Evolutionary conservation across 2,329 filamentous ascomycete genomes (phyloP), one percentile per base, ranked within the genome.

Genomic region (Diaporthe humulicola): DNA sequence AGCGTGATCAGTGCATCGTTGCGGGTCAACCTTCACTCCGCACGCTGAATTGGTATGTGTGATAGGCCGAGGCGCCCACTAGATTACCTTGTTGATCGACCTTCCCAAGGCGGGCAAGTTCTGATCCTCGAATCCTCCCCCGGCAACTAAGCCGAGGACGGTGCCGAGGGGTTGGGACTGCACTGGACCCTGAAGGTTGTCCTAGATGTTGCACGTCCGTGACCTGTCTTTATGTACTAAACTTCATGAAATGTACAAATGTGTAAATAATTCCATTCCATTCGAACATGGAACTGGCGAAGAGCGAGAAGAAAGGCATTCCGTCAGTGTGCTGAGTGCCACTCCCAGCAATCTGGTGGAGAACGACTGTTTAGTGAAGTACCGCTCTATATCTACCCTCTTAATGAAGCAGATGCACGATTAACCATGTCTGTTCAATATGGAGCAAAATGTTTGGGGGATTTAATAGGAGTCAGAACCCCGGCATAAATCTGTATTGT

Each of bases 1-100:
- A 69, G 48, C 36, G 45, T 22, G 33, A 54, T 30, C 45, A 54
- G 9, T 40, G 42, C 30, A 52, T 52, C 28, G 38, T 38, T 36
- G 36, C 64, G 64, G 64, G 48, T 69, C 52, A 69, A 69, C 64
- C 64, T 54, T 69, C 64, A 54, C 64, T 69, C 64, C 64, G 64
- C 48, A 30, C 33, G 9, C 28, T 19, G 30, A 40, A 38, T 52
- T 54, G 8, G 14, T 22, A 28, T 19, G 33, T 38, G 5, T 28
- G 45, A 54, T 40, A 69, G 33, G 48, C 33, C 7, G 14, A 52
- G 38, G 7, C 60, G 64, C 48, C 61, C n/a, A 17, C 7, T 48
- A 64, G 25, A 45, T 17, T 38, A 28, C 4, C 45, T 14, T 52
- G 22, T 14, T 40, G 64, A 69, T 14, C 30, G 64, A 69, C 64